Evolutionary conservation across 805 yeast genomes (phyloP).

Genomic region (Candida pini): DNA sequence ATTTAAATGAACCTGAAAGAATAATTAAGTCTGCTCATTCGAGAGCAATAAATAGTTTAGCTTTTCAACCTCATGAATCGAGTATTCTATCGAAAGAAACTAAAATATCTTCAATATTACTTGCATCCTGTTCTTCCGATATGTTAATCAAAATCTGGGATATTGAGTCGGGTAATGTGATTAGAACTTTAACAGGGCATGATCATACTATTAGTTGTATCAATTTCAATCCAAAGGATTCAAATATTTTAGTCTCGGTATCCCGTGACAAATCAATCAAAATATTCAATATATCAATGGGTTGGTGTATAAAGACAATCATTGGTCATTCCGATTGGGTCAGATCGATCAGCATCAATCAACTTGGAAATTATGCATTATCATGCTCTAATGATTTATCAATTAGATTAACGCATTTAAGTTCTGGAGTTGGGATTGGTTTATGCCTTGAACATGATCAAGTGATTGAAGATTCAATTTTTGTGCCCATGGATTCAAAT

Average conservation of each 20-base stretch:
- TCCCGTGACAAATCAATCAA: constrained; percentile 60
- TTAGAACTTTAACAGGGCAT: constrained; percentile 73
- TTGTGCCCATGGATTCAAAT: constrained; percentile 54
- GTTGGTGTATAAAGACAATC: constrained; percentile 61
- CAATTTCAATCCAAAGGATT: constrained; percentile 41
- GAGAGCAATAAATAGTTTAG: constrained; percentile 53
- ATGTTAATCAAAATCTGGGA: constrained; percentile 68
- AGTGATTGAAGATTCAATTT: constrained; percentile 69
- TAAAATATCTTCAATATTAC: constrained; percentile 17
- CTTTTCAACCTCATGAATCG: constrained; percentile 45
- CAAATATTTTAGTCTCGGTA: constrained; percentile 48
- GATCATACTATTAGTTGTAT: constrained; percentile 77
- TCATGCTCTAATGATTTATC: constrained; percentile 80
- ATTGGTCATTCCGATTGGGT: constrained; percentile 90
- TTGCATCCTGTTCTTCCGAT: constrained; percentile 51
- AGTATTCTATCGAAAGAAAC: constrained; percentile 11
- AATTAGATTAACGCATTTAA: constrained; percentile 57
- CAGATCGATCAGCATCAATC: constrained; percentile 48
- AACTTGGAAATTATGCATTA: constrained; percentile 50
- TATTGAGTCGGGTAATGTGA: constrained; percentile 23
- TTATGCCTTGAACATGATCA: constrained; percentile 73
- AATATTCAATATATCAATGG: constrained; percentile 63
- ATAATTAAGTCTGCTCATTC: constrained; percentile 68
- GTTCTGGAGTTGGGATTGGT: constrained; percentile 62
- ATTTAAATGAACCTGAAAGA: constrained; percentile 53